Conservation (phyloP, 2,329 filamentous ascomycete species). For the Geosmithia flava region DNA sequence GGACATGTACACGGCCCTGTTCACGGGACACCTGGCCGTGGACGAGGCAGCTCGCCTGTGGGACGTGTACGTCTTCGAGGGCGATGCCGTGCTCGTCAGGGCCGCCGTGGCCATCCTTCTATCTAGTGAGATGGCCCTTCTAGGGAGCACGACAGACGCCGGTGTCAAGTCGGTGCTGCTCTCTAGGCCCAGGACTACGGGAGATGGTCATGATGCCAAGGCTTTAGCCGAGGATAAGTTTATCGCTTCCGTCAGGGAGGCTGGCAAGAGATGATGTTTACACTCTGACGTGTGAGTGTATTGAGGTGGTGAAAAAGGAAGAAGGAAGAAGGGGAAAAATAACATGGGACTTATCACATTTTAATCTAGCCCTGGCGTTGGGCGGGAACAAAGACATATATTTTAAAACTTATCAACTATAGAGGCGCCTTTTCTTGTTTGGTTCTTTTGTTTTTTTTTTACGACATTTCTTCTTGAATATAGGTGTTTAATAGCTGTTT, state of each 20-base stretch:
- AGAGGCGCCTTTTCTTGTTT: background rate
- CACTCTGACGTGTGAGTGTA: too few relatives aligned
- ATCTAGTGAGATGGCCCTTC: constrained; percentile 36
- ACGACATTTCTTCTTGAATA: too few relatives aligned
- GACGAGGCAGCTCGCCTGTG: constrained; percentile 63
- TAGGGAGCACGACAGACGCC: constrained; percentile 28
- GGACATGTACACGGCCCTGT: constrained; percentile 50
- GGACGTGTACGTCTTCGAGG: constrained; percentile 77
- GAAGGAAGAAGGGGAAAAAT: too few relatives aligned
- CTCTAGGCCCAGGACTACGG: too few relatives aligned
- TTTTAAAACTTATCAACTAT: background rate
- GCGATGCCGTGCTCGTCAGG: constrained; percentile 58
- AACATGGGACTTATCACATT: background rate
- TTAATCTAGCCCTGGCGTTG: background rate
- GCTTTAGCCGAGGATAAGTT: constrained; percentile 1
- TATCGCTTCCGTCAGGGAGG: constrained; percentile 1
- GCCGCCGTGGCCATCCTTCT: constrained; percentile 58
- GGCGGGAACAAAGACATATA: background rate
- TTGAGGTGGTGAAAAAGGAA: too few relatives aligned
- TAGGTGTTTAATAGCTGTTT: too few relatives aligned
- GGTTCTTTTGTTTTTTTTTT: background rate
- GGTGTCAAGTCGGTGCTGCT: constrained; percentile 21
- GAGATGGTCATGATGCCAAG: background rate
- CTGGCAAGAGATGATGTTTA: background rate
- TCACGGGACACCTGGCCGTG: constrained; percentile 49